Base-by-base conservation (phyloP, 345 rosid species). In the Salix brachista region DNA sequence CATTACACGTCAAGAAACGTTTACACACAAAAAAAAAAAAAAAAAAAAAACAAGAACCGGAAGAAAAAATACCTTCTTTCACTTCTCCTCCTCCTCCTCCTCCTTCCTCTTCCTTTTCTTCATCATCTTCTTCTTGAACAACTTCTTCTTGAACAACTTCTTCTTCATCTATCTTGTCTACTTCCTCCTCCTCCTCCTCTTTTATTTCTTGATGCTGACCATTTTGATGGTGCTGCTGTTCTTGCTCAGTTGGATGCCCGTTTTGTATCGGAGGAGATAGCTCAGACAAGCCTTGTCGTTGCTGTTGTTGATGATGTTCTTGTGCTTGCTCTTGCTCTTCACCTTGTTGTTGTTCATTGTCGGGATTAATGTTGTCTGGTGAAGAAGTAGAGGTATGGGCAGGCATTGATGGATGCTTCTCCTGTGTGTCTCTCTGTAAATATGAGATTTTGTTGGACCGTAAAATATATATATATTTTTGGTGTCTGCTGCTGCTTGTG, bases 361-460 rank as follows among this genome's bases (percentile, higher is more conserved):
- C 83, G 76, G 72, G 70, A 81, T 71, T 76, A 48, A 82, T 84
- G 84, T 84, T 88, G 74, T 88, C 93, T 28, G 89, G 81, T 73
- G 86, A 78, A 56, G 88, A 70, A 78, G 83, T 88, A 90, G 62
- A 25, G 28, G 5, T 8, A 6, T 90, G 88, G n/a, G 96, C 84
- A 74, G 97, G 98, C 98, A 94, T 94, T 92, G 85, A 44, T 67
- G 75, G 71, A 54, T 44, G 50, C 61, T 32, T 39, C 54, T 10
- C 62, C 23, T 58, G 13, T 1, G 14, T 58, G 62, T 58, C 28
- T n/a, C 62, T 58, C 62, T 58, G 62, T 58, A n/a, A n/a, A n/a
- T 58, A 58, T n/a, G 28, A n/a, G 28, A 58, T n/a, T 58, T 58
- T 58, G 62, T n/a, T 58, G 62, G 28, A 11, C 10, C 62, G 26